Conservation (phyloP, 805 yeast genomes). For the Komagataella phaffii region DNA sequence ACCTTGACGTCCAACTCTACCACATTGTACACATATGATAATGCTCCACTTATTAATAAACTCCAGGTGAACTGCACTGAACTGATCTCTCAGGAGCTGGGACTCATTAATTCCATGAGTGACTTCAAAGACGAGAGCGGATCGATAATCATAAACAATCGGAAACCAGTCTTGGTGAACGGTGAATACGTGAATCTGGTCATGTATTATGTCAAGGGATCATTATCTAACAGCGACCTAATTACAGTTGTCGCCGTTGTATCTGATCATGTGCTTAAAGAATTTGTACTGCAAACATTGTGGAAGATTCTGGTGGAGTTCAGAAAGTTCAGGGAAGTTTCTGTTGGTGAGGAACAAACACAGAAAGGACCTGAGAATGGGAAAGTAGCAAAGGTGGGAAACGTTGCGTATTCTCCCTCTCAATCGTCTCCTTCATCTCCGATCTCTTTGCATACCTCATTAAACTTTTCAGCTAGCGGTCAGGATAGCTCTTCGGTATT, state of each 20-base stretch:
- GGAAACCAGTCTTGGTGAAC: constrained; percentile 8
- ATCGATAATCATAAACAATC: background rate
- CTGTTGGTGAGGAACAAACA: constrained; percentile 6
- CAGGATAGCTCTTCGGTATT: constrained; percentile 2
- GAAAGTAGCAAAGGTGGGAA: background rate
- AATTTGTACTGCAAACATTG: constrained; percentile 30
- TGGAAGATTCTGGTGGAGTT: constrained; percentile 39
- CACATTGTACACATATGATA: constrained; percentile 45
- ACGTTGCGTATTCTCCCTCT: background rate
- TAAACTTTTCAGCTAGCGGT: constrained; percentile 1
- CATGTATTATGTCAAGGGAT: constrained; percentile 36
- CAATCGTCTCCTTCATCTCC: background rate
- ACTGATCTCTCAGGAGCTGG: constrained; percentile 37
- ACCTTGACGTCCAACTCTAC: constrained; percentile 42
- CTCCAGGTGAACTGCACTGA: constrained; percentile 39
- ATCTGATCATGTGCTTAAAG: constrained; percentile 27
- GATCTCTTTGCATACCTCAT: background rate
- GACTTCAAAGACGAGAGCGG: constrained; percentile 12
- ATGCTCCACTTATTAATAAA: constrained; percentile 24
- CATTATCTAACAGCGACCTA: constrained; percentile 28
- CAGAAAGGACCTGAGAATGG: background rate
- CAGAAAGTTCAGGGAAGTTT: constrained; percentile 22
- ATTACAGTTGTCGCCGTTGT: constrained; percentile 38
- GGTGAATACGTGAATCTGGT: constrained; percentile 9
- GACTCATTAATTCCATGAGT: constrained; percentile 34